Conservation (phyloP, 106 monocot species). For the Agapanthus africanus region DNA sequence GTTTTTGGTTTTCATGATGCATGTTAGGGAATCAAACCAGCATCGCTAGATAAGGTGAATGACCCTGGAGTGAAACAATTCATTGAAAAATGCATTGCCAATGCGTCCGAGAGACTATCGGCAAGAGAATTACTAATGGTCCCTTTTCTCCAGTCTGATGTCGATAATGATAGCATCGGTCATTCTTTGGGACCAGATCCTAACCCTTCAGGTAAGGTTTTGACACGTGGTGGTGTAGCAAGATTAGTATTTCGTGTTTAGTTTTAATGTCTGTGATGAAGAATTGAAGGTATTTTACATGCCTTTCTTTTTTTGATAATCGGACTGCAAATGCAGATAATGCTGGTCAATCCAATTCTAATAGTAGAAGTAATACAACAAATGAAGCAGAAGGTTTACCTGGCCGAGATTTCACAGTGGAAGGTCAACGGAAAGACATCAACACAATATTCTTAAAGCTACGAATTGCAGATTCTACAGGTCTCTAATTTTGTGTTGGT, state of each 20-base stretch:
- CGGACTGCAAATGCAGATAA: constrained; percentile 20
- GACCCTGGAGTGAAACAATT: constrained; percentile 39
- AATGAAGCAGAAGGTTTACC: constrained; percentile 1
- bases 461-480: constrained; percentile 53
- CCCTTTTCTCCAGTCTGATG: constrained; percentile 42
- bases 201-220: constrained; percentile 21
- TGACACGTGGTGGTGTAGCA: neutral
- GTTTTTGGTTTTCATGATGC: no score
- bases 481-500: constrained; percentile 18
- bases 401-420: constrained; percentile 45
- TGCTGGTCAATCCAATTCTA: constrained; percentile 12
- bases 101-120: constrained; percentile 47
- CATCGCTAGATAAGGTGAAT: constrained; percentile 34
- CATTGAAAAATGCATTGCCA: constrained; percentile 54
- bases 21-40: constrained; percentile 46
- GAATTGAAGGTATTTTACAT: no score
- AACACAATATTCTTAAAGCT: constrained; percentile 53
- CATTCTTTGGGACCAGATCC: constrained; percentile 7
- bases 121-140: constrained; percentile 46
- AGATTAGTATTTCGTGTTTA: no score
- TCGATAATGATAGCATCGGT: constrained; percentile 12
- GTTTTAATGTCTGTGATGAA: no score
- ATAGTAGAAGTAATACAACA: constrained; percentile 1
- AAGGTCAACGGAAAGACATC: constrained; percentile 43
- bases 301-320: no score